A percentile compares a stretch with the other conserved stretches of the same genome.
phyloP scores from a whole-genome alignment of 768 basidiomycete species.

The Agaricus subrufescens region DNA sequence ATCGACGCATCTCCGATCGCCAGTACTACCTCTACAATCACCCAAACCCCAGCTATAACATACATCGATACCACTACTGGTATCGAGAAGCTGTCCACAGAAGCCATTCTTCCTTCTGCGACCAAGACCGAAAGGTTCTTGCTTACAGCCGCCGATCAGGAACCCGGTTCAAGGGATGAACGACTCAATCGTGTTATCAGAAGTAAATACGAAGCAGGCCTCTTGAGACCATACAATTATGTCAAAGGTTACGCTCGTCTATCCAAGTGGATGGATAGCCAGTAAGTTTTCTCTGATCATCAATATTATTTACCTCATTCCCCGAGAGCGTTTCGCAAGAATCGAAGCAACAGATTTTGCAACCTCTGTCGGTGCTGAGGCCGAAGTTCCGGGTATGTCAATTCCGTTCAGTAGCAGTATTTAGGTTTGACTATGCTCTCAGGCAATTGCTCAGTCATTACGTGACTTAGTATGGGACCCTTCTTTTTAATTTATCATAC shows the following conservation, averaged over 20 bases:
- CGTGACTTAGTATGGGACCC: slow-evolving; percentile 59
- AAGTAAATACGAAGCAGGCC: slow-evolving; percentile 94
- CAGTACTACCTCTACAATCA: slow-evolving; percentile 11
- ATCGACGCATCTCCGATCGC: slow-evolving; percentile 5
- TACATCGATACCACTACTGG: slow-evolving; percentile 13
- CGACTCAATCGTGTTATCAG: slow-evolving; percentile 87
- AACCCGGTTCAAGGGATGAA: slow-evolving; percentile 84
- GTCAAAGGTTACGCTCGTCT: slow-evolving; percentile 92
- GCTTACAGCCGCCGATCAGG: slow-evolving; percentile 92
- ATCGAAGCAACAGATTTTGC: slow-evolving; percentile 87
- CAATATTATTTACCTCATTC: slow-evolving; percentile 1
- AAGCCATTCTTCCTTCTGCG: slow-evolving; percentile 62
- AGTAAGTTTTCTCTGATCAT: slow-evolving; percentile 40
- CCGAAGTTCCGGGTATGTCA: slow-evolving; percentile 75
- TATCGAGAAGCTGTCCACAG: slow-evolving; percentile 14
- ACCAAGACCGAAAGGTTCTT: slow-evolving; percentile 86
- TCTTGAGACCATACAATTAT: slow-evolving; percentile 94
- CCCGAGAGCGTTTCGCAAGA: slow-evolving; percentile 74
- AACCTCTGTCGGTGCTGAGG: slow-evolving; percentile 79
- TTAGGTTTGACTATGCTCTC: not conserved
- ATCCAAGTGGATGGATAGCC: slow-evolving; percentile 92
- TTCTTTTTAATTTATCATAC: slow-evolving; percentile 9
- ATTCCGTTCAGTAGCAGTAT: not conserved
- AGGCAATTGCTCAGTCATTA: slow-evolving; percentile 82
- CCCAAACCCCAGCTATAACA: slow-evolving; percentile 11